phyloP scores from a whole-genome alignment of 2,329 filamentous ascomycete species.

The Fusarium azukiicola region DNA sequence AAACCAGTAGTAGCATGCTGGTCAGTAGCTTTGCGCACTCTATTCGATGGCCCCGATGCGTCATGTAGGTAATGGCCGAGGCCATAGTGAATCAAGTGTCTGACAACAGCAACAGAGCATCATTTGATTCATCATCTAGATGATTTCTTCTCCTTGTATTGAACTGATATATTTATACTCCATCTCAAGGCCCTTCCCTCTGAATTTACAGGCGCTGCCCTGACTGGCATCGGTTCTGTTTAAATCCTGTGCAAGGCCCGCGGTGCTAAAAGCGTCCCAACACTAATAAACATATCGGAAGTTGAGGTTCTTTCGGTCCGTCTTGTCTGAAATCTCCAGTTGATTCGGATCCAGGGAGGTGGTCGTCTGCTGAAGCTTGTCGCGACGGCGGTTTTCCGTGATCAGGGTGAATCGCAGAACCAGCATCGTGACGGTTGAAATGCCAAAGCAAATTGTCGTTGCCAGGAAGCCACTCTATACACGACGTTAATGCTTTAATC shows the following conservation, averaged over 20 bases:
- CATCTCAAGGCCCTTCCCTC: no score
- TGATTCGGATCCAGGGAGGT: neutral
- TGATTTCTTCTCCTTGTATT: no score
- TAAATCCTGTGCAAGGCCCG: neutral
- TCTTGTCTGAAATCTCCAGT: conserved; percentile 47
- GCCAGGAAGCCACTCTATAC: conserved; percentile 49
- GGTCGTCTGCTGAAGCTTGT: conserved; percentile 29
- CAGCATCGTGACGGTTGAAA: conserved; percentile 42
- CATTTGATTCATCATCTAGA: no score
- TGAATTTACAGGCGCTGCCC: no score
- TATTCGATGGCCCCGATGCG: no score
- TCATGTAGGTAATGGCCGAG: no score
- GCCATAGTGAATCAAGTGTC: no score
- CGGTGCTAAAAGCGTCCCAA: neutral
- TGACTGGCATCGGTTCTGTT: neutral
- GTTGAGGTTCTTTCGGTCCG: conserved; percentile 40
- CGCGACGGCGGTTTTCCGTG: conserved; percentile 42
- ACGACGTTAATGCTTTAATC: neutral
- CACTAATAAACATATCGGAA: conserved; percentile 50
- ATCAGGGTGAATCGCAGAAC: conserved; percentile 38
- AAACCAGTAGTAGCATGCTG: no score
- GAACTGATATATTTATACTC: no score
- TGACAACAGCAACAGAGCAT: no score
- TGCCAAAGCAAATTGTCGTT: conserved; percentile 45
- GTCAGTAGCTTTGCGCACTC: no score